Evolutionary conservation across 495 filamentous ascomycete species (phyloP).

Genomic region (Oleoguttula mirabilis): DNA sequence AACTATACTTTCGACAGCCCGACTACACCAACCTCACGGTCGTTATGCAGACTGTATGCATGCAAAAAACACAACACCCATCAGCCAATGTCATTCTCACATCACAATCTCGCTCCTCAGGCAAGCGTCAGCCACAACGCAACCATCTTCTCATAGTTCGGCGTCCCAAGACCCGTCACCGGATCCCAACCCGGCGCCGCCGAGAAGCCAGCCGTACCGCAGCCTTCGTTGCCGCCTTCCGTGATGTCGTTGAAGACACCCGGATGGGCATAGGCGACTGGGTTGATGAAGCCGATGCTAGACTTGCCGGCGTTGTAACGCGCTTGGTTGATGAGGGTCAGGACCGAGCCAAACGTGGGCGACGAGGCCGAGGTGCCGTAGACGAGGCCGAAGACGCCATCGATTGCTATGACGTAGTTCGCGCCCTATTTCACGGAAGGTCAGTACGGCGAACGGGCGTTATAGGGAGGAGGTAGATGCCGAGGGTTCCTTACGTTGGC

Average conservation of each 20-base stretch:
- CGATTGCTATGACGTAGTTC: constrained; percentile 43
- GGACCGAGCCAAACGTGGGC: constrained; percentile 49
- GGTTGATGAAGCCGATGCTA: constrained; percentile 59
- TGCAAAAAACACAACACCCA: too few species aligned
- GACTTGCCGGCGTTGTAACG: constrained; percentile 43
- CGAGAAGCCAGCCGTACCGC: constrained; percentile 4
- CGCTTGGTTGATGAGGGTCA: constrained; percentile 60
- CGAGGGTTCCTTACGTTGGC: constrained; percentile 49
- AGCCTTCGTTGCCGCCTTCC: constrained; percentile 9
- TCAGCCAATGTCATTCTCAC: too few species aligned
- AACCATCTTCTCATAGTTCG: constrained; percentile 11
- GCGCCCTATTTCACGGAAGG: too few species aligned
- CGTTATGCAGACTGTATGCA: too few species aligned
- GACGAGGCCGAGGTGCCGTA: constrained; percentile 55
- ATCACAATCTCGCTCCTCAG: too few species aligned
- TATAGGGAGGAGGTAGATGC: constrained; percentile 44
- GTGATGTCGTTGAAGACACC: constrained; percentile 12
- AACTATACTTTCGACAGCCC: too few species aligned
- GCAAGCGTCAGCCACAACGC: constrained; percentile 5
- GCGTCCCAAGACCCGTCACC: constrained; percentile 9
- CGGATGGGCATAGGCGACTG: constrained; percentile 11
- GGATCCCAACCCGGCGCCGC: constrained; percentile 11
- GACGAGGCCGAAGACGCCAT: constrained; percentile 39
- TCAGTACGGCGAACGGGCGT: too few species aligned
- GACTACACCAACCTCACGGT: too few species aligned